Conservation (phyloP, 768 basidiomycete genomes). For the Boletus speciosus region DNA sequence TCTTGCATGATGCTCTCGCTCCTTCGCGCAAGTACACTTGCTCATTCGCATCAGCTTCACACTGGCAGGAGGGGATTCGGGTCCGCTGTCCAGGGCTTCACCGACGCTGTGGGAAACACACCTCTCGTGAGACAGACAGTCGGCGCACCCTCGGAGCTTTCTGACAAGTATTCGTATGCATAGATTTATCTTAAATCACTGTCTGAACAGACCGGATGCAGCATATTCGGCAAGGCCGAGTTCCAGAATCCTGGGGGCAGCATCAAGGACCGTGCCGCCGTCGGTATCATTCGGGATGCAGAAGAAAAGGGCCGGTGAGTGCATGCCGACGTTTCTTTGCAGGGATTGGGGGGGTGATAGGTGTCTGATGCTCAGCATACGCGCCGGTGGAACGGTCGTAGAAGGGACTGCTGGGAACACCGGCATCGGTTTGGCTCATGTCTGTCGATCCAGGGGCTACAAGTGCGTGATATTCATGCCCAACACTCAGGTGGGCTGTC, state of each 20-base stretch:
- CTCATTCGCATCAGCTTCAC: slow-evolving; percentile 6
- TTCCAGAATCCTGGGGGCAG: slow-evolving; percentile 98
- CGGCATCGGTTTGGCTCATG: slow-evolving; percentile 92
- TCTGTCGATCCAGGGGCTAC: slow-evolving; percentile 90
- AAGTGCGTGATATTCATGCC: slow-evolving; percentile 99
- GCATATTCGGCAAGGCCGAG: slow-evolving; percentile 94
- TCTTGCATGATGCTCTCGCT: slow-evolving; percentile 27
- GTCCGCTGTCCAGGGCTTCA: slow-evolving; percentile 70
- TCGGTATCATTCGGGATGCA: slow-evolving; percentile 83
- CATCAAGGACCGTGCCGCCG: slow-evolving; percentile 95
- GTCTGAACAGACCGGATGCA: slow-evolving; percentile 78
- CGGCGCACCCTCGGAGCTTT: not conserved
- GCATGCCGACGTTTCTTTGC: not conserved
- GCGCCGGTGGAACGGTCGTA: slow-evolving; percentile 93
- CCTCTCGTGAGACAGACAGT: slow-evolving; percentile 61
- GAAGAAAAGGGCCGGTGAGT: slow-evolving; percentile 79
- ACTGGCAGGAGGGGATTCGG: slow-evolving; percentile 32
- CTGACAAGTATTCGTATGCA: slow-evolving; percentile 4
- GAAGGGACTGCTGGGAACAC: slow-evolving; percentile 99
- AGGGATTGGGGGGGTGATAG: not conserved
- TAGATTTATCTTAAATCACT: slow-evolving; percentile 82
- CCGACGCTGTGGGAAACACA: slow-evolving; percentile 88
- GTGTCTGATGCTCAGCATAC: slow-evolving; percentile 46
- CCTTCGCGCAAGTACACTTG: slow-evolving; percentile 31
- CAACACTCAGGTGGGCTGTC: slow-evolving; percentile 67